Conservation (phyloP, 2,329 filamentous ascomycete species). For the Aspergillus sp. region DNA sequence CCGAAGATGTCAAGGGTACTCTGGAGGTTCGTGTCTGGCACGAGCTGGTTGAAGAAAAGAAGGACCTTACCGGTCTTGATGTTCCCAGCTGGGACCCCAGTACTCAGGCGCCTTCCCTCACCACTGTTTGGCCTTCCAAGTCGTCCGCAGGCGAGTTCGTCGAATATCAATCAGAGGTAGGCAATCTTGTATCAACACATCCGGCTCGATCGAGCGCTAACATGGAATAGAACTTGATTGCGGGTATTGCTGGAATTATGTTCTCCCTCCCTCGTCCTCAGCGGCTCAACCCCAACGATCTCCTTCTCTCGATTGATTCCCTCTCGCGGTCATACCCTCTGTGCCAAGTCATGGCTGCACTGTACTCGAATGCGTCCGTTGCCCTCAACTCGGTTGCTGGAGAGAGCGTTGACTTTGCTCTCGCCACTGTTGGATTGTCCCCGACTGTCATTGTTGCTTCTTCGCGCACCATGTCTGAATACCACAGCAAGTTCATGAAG, state of each 20-base stretch:
- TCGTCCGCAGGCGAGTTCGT: conserved; percentile 67
- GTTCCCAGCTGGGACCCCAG: conserved; percentile 66
- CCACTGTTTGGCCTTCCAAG: conserved; percentile 42
- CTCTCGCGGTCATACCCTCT: conserved; percentile 79
- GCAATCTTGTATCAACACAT: conserved; percentile 12
- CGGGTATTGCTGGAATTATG: conserved; percentile 78
- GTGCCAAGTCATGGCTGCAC: conserved; percentile 74
- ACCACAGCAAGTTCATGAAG: conserved; percentile 64
- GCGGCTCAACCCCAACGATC: conserved; percentile 71
- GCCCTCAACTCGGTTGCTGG: conserved; percentile 87
- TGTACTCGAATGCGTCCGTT: conserved; percentile 82
- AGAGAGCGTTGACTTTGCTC: conserved; percentile 66
- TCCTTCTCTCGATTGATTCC: conserved; percentile 82
- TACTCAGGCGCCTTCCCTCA: conserved; percentile 49
- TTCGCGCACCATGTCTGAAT: conserved; percentile 69
- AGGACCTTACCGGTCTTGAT: conserved; percentile 59
- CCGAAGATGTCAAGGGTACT: conserved; percentile 71
- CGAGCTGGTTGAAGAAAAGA: conserved; percentile 75
- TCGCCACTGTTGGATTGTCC: conserved; percentile 72
- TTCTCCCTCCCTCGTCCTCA: conserved; percentile 74
- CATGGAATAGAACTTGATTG: conserved; percentile 70
- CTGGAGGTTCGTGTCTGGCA: conserved; percentile 91
- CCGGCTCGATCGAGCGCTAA: background rate
- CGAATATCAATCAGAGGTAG: conserved; percentile 71
- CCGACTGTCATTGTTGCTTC: conserved; percentile 83